phyloP scores from a whole-genome alignment of 2,329 filamentous ascomycete genomes.

The Cladosporium sp. region DNA sequence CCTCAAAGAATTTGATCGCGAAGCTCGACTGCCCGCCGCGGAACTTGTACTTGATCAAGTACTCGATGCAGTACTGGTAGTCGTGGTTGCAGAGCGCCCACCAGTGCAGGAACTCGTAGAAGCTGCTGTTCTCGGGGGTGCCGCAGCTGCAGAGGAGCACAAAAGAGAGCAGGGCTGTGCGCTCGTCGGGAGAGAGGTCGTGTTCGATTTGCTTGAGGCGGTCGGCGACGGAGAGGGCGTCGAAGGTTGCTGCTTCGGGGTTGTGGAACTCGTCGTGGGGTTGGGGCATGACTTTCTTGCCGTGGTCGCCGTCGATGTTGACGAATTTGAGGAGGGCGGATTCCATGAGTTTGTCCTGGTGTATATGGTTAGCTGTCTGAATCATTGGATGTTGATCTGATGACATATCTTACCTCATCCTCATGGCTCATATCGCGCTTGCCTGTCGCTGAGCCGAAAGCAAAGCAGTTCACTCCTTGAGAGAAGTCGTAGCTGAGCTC shows the following conservation, averaged over 20 bases:
- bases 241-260: neutral
- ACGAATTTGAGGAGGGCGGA: neutral
- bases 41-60: neutral
- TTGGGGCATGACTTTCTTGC: neutral
- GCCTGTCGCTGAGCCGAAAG: neutral
- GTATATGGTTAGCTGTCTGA: neutral
- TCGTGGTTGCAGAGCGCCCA: neutral
- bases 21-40: constrained; percentile 1
- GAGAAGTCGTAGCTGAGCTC: neutral
- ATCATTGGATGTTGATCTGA: neutral
- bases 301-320: constrained; percentile 12
- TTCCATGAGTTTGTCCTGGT: constrained; percentile 1
- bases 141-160: neutral
- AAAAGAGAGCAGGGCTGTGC: neutral
- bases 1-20: neutral
- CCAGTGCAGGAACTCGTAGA: neutral
- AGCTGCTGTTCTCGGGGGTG: neutral
- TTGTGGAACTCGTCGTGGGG: neutral
- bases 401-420: neutral
- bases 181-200: neutral
- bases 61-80: neutral
- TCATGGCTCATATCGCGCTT: constrained; percentile 1
- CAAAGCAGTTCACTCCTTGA: neutral
- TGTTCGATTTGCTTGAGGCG: constrained; percentile 4
- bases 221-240: neutral